phyloP scores from a whole-genome alignment of 78 protist species.

The Speleostelium caveatum region DNA sequence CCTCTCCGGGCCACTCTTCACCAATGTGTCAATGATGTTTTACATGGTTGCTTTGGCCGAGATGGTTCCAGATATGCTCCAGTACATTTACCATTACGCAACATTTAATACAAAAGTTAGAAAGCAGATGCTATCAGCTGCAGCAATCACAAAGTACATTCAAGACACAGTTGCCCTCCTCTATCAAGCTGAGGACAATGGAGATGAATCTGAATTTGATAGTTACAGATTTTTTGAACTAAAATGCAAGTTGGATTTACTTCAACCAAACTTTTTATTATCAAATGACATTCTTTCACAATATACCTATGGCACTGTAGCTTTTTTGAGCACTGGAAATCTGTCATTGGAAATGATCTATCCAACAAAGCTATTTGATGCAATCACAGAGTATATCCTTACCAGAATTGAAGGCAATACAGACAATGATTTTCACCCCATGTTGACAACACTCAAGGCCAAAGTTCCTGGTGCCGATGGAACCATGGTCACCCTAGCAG shows the following conservation, averaged over 20 bases:
- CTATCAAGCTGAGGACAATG: background rate
- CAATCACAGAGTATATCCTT: background rate
- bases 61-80: slow-evolving; percentile 5
- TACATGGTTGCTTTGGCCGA: slow-evolving; percentile 3
- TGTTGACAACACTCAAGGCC: background rate
- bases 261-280: background rate
- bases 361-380: background rate
- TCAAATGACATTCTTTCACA: slow-evolving; percentile 3
- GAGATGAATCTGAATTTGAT: background rate
- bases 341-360: background rate
- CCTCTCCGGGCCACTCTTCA: background rate
- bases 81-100: background rate
- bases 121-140: background rate
- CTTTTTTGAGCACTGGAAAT: background rate
- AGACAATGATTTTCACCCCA: background rate
- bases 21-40: background rate
- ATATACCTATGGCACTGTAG: background rate
- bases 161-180: background rate
- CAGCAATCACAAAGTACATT: background rate
- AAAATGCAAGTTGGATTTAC: slow-evolving; percentile 1
- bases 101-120: background rate
- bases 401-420: background rate
- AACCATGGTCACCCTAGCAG: background rate
- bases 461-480: background rate
- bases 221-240: slow-evolving; percentile 3